Evolutionary conservation across 352 stramenopile genomes (phyloP).

Genomic region (Aphanomyces euteiches): DNA sequence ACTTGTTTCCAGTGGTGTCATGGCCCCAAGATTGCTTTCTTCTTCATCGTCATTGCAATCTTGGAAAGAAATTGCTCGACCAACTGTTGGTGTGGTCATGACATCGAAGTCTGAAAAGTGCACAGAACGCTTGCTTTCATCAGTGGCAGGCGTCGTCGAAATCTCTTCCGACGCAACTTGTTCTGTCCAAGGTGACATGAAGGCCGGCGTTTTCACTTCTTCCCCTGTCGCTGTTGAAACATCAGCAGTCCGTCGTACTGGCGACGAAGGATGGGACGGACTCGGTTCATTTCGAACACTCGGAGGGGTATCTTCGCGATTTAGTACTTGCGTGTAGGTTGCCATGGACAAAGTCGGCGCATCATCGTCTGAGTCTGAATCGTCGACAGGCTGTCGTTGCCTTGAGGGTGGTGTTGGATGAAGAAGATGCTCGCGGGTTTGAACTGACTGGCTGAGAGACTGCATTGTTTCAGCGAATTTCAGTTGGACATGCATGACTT

Average conservation of each 20-base stretch:
- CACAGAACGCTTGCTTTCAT: constrained; percentile 22
- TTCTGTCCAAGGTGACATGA: background rate
- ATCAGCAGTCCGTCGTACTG: background rate
- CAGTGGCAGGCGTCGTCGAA: background rate
- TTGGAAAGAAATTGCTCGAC: constrained; percentile 21
- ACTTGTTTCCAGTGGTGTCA: background rate
- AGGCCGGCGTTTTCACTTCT: background rate
- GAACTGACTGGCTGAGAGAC: constrained; percentile 26
- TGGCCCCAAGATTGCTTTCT: background rate
- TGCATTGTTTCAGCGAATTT: constrained; percentile 32
- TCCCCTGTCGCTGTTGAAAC: background rate
- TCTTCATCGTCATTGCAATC: constrained; percentile 24
- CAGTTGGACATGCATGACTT: constrained; percentile 30
- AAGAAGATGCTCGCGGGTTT: constrained; percentile 20
- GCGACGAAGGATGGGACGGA: background rate
- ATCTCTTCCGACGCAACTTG: background rate
- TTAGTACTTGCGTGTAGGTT: constrained; percentile 10
- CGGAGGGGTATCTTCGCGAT: constrained; percentile 17
- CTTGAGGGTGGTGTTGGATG: background rate
- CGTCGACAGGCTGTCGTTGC: background rate
- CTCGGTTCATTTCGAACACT: background rate
- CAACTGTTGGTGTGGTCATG: constrained; percentile 19
- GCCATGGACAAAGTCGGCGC: constrained; percentile 10
- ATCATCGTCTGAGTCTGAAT: background rate
- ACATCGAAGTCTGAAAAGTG: constrained; percentile 13